Evolutionary conservation across 2,329 filamentous ascomycete species (phyloP).

Genomic region (Fusarium buharicum): DNA sequence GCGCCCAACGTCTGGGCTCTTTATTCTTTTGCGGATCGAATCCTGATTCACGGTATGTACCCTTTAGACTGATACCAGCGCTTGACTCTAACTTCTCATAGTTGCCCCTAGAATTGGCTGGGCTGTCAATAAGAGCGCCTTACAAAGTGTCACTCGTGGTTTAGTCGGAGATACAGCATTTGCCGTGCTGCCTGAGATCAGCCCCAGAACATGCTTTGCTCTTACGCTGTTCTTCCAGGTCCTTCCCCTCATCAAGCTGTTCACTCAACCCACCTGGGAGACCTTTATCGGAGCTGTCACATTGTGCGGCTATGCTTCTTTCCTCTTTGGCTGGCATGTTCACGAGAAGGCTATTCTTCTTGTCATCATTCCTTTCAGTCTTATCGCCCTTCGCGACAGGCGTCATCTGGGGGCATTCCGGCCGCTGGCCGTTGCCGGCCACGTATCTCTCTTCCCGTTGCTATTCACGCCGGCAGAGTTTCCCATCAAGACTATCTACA

Average conservation of each 20-base stretch:
- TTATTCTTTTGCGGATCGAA: conserved; percentile 89
- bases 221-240: conserved; percentile 86
- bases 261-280: conserved; percentile 83
- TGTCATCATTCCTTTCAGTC: conserved; percentile 93
- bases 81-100: conserved; percentile 49
- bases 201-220: conserved; percentile 80
- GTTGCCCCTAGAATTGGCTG: conserved; percentile 86
- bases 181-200: conserved; percentile 89
- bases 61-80: background rate
- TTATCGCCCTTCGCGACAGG: conserved; percentile 89
- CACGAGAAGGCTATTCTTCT: conserved; percentile 97
- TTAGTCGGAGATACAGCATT: conserved; percentile 94
- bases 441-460: conserved; percentile 94
- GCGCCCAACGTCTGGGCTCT: conserved; percentile 97
- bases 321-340: conserved; percentile 98
- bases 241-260: conserved; percentile 83
- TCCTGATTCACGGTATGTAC: conserved; percentile 79
- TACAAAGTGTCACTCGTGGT: conserved; percentile 91
- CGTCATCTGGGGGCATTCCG: conserved; percentile 92
- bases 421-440: conserved; percentile 89
- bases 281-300: conserved; percentile 90
- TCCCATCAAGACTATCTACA: conserved; percentile 92
- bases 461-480: conserved; percentile 94
- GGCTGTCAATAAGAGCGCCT: conserved; percentile 74
- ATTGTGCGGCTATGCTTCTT: conserved; percentile 94